Conservation (phyloP, 345 rosid species). For the Erucastrum elatum region DNA sequence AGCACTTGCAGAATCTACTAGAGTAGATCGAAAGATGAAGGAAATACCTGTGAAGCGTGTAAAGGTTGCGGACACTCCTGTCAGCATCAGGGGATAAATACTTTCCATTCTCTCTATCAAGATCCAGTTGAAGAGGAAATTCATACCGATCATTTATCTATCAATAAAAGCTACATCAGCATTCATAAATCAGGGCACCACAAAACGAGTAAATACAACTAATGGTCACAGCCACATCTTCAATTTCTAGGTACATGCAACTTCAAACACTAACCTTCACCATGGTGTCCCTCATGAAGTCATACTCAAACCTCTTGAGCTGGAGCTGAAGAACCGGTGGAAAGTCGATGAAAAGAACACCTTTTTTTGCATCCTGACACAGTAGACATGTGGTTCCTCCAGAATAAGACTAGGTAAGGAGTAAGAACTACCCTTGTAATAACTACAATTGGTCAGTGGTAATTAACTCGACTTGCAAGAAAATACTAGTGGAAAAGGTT, state of each 20-base stretch:
- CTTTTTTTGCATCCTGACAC: conserved; percentile 92
- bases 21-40: background rate
- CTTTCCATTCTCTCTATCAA: conserved; percentile 79
- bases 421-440: background rate
- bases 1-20: conserved; percentile 17
- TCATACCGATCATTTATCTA: conserved; percentile 98
- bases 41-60: conserved; percentile 79
- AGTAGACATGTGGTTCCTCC: conserved; percentile 17
- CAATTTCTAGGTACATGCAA: conserved; percentile 17
- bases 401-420: conserved; percentile 13
- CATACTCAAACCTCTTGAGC: conserved; percentile 91
- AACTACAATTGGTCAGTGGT: background rate
- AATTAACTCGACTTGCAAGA: conserved; percentile 11
- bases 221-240: conserved; percentile 2
- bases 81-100: conserved; percentile 91
- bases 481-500: background rate
- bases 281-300: conserved; percentile 90
- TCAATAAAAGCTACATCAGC: conserved; percentile 38
- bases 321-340: conserved; percentile 99
- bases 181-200: conserved; percentile 28
- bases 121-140: conserved; percentile 96
- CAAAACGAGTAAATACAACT: conserved; percentile 11
- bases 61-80: conserved; percentile 87
- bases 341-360: conserved; percentile 84
- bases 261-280: conserved; percentile 69